phyloP scores from a whole-genome alignment of 2,329 filamentous ascomycete species.

The Drechslerella stenobrocha region DNA sequence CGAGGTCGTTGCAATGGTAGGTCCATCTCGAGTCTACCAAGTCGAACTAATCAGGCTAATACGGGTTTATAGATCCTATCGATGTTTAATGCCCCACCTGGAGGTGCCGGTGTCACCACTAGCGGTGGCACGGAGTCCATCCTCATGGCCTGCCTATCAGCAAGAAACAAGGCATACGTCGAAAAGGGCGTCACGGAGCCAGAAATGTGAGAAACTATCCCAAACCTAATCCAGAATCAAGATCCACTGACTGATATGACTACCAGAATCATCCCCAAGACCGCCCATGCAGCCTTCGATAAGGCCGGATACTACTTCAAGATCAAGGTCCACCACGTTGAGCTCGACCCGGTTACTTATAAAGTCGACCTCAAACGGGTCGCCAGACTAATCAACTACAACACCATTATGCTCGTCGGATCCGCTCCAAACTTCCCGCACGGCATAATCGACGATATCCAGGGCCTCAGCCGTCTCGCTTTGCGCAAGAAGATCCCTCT shows the following conservation, averaged over 20 bases:
- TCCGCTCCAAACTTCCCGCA: slow-evolving; percentile 98
- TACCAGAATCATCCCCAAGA: slow-evolving; percentile 83
- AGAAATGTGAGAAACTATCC: slow-evolving; percentile 72
- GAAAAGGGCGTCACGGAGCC: slow-evolving; percentile 89
- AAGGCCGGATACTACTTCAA: slow-evolving; percentile 96
- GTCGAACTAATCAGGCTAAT: slow-evolving; percentile 9
- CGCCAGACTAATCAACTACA: slow-evolving; percentile 83
- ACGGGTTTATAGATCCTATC: slow-evolving; percentile 62
- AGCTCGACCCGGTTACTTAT: slow-evolving; percentile 81
- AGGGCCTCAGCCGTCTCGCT: slow-evolving; percentile 79
- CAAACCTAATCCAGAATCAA: neutral
- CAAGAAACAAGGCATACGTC: slow-evolving; percentile 80
- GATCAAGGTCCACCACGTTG: slow-evolving; percentile 87
- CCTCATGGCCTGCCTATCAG: slow-evolving; percentile 88
- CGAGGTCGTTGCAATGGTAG: slow-evolving; percentile 92
- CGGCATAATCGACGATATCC: slow-evolving; percentile 95
- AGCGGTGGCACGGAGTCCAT: slow-evolving; percentile 96
- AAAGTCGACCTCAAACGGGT: slow-evolving; percentile 80
- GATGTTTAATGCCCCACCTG: slow-evolving; percentile 86
- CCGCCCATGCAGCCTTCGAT: slow-evolving; percentile 92
- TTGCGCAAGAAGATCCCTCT: slow-evolving; percentile 77
- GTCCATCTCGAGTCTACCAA: slow-evolving; percentile 42
- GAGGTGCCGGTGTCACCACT: slow-evolving; percentile 83
- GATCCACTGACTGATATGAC: slow-evolving; percentile 41
- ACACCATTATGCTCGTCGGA: slow-evolving; percentile 90